A percentile compares a stretch with the other conserved stretches of the same genome.
These are phyloP conservation scores for Arabidopsis lyrata DNA, from an alignment of 441 rosid species.

Conservation along the genomic window DNA sequence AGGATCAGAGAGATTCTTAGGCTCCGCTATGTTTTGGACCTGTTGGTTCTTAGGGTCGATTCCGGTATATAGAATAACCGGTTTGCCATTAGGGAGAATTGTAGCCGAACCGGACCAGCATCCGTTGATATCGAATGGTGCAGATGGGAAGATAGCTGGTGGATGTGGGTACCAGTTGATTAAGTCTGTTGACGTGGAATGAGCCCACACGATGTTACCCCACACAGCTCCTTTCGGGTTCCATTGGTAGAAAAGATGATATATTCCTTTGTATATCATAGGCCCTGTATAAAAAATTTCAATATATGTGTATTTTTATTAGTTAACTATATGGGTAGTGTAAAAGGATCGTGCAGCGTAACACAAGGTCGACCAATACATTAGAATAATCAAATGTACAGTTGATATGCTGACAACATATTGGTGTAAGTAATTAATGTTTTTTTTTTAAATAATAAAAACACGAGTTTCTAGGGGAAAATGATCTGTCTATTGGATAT, in stretches of 20 bases:
- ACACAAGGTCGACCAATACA: slow-evolving; percentile 23
- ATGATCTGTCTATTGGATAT: slow-evolving; percentile 39
- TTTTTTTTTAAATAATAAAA: background rate
- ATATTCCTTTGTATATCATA: slow-evolving; percentile 78
- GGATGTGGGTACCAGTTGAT: slow-evolving; percentile 75
- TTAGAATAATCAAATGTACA: slow-evolving; percentile 33
- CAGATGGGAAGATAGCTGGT: slow-evolving; percentile 68
- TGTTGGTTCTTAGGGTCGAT: slow-evolving; percentile 53
- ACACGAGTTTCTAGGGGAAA: slow-evolving; percentile 24
- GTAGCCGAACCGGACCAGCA: slow-evolving; percentile 89
- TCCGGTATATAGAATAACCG: slow-evolving; percentile 80
- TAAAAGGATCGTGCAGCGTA: slow-evolving; percentile 34
- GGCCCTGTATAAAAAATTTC: slow-evolving; percentile 27
- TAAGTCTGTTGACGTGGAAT: slow-evolving; percentile 82
- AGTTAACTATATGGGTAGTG: background rate
- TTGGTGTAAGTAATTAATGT: slow-evolving; percentile 25
- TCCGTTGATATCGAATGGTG: slow-evolving; percentile 64
- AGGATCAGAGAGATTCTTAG: slow-evolving; percentile 65
- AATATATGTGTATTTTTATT: background rate
- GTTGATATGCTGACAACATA: slow-evolving; percentile 36
- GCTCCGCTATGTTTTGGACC: slow-evolving; percentile 73
- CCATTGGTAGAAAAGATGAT: slow-evolving; percentile 87
- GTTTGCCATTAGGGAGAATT: slow-evolving; percentile 56
- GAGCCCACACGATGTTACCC: slow-evolving; percentile 88
- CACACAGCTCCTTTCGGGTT: slow-evolving; percentile 77